Conservation (phyloP, 148 eudicot genomes). For the Pouteria glomerata region DNA sequence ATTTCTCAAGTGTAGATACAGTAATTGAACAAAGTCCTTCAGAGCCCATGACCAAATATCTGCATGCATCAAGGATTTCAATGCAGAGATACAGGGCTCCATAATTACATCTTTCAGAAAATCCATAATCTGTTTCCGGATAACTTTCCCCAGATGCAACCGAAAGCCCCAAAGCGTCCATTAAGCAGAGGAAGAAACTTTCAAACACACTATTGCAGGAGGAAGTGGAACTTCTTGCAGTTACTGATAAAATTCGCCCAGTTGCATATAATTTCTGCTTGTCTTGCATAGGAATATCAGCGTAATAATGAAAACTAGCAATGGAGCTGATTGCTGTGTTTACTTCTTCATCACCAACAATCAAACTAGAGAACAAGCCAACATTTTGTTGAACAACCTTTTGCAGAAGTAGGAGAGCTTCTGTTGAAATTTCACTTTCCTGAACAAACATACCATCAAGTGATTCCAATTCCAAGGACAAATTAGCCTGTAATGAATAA, state of each 20-base stretch:
- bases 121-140: slow-evolving; percentile 21
- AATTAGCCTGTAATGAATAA: slow-evolving; percentile 29
- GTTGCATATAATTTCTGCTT: slow-evolving; percentile 59
- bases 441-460: slow-evolving; percentile 32
- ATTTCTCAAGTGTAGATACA: slow-evolving; percentile 38
- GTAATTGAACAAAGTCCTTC: slow-evolving; percentile 17
- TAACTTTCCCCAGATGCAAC: slow-evolving; percentile 18
- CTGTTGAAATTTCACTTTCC: slow-evolving; percentile 55
- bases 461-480: slow-evolving; percentile 24
- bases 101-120: slow-evolving; percentile 35
- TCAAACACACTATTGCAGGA: slow-evolving; percentile 69
- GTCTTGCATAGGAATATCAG: slow-evolving; percentile 30
- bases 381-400: slow-evolving; percentile 42
- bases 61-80: slow-evolving; percentile 70
- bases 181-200: slow-evolving; percentile 44
- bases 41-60: slow-evolving; percentile 50
- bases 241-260: slow-evolving; percentile 49
- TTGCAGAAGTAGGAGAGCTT: slow-evolving; percentile 70
- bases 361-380: slow-evolving; percentile 41
- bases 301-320: slow-evolving; percentile 28
- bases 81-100: slow-evolving; percentile 59
- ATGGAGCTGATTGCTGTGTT: slow-evolving; percentile 36
- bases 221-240: slow-evolving; percentile 50
- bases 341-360: slow-evolving; percentile 61
- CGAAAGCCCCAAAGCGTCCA: slow-evolving; percentile 44